phyloP scores from a whole-genome alignment of 139 green algal genomes.

The Edaphochlamys debaryana region DNA sequence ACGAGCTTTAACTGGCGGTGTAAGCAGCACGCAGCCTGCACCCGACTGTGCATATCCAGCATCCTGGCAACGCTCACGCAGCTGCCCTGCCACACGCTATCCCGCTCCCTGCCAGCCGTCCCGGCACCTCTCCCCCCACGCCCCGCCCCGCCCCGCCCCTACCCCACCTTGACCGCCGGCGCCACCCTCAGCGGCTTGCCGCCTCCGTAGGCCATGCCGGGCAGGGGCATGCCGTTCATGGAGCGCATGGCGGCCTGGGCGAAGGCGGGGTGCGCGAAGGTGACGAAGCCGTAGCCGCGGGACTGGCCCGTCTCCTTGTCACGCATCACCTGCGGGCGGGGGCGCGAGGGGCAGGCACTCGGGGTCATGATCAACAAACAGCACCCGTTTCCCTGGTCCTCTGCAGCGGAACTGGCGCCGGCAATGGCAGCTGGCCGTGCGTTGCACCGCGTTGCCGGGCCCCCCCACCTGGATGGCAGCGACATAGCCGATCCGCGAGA shows the following conservation, averaged over 20 bases:
- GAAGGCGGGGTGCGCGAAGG: conserved; percentile 49
- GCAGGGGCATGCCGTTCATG: conserved; percentile 59
- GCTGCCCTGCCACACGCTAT: no score
- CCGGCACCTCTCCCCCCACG: no score
- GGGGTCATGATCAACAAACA: neutral
- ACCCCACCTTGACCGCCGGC: conserved; percentile 56
- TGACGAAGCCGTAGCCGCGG: conserved; percentile 79
- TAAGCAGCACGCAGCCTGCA: no score
- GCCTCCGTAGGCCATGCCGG: conserved; percentile 27
- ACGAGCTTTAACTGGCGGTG: no score
- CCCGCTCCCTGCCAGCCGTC: no score
- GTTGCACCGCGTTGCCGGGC: no score
- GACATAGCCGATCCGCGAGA: conserved; percentile 62
- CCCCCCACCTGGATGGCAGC: conserved; percentile 57
- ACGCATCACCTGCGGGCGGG: conserved; percentile 70
- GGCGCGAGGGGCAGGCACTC: neutral
- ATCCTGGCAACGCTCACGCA: no score
- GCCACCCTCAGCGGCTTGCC: conserved; percentile 52
- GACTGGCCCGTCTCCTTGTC: conserved; percentile 62
- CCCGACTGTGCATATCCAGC: no score
- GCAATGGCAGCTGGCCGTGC: no score
- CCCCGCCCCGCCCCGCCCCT: conserved; percentile 36
- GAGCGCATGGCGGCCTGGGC: conserved; percentile 66
- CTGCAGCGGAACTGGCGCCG: no score
- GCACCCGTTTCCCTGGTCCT: no score